Conservation (phyloP, 768 basidiomycete species). For the Suillus americanus region DNA sequence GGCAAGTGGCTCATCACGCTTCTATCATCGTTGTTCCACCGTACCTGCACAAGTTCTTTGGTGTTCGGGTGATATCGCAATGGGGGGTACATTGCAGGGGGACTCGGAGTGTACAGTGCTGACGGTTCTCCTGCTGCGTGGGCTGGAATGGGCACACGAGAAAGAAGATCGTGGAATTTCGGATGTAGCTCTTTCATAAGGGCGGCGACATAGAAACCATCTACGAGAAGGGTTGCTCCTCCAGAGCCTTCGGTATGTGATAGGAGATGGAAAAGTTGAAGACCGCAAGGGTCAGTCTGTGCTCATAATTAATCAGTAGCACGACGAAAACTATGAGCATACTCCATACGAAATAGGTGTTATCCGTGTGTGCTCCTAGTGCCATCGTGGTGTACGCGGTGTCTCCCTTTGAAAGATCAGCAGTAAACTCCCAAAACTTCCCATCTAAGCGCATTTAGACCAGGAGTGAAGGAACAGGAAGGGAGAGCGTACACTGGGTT, state of each 20-base stretch:
- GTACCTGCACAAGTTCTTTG: conserved; percentile 68
- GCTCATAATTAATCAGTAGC: conserved; percentile 13
- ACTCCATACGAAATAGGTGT: conserved; percentile 47
- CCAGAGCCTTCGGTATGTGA: conserved; percentile 80
- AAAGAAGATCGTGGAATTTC: conserved; percentile 65
- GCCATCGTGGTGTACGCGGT: conserved; percentile 91
- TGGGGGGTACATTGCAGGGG: conserved; percentile 64
- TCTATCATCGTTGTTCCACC: conserved; percentile 96
- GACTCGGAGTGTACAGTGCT: conserved; percentile 56
- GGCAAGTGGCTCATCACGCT: conserved; percentile 70
- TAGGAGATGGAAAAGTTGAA: conserved; percentile 94
- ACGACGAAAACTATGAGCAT: conserved; percentile 1
- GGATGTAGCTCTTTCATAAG: conserved; percentile 75
- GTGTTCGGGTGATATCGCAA: conserved; percentile 62
- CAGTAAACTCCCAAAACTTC: conserved; percentile 96
- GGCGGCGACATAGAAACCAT: conserved; percentile 91
- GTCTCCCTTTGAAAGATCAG: conserved; percentile 88
- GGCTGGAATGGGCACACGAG: conserved; percentile 66
- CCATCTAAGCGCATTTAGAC: conserved; percentile 68
- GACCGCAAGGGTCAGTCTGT: conserved; percentile 91
- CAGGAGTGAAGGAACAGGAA: conserved; percentile 7
- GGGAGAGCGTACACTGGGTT: conserved; percentile 58
- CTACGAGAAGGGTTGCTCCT: conserved; percentile 89
- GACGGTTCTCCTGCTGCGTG: conserved; percentile 85
- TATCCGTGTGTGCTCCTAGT: conserved; percentile 83